phyloP scores from a whole-genome alignment of 2,329 filamentous ascomycete genomes.

The Elsinoe perseae region DNA sequence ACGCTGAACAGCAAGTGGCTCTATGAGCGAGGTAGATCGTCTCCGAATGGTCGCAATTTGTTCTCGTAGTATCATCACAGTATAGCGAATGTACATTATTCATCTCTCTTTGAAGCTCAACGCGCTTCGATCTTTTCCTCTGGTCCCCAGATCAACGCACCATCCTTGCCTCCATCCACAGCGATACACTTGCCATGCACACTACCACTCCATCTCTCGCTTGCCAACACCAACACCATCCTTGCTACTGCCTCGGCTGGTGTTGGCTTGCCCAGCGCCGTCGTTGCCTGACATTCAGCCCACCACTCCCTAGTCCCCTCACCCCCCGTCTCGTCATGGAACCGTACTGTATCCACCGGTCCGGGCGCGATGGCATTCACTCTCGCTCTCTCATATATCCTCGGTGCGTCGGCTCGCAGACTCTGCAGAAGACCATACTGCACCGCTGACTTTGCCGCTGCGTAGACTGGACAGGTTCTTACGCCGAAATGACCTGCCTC shows the following conservation, averaged over 20 bases:
- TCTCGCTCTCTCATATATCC: constrained; percentile 32
- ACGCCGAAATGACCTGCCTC: constrained; percentile 42
- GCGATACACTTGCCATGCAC: constrained; percentile 40
- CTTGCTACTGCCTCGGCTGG: constrained; percentile 37
- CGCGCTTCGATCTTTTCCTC: constrained; percentile 25
- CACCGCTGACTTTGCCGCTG: constrained; percentile 40
- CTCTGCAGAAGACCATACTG: constrained; percentile 38
- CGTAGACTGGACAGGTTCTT: constrained; percentile 38
- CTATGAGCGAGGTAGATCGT: constrained; percentile 68
- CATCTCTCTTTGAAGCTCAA: neutral
- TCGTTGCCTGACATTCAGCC: constrained; percentile 39
- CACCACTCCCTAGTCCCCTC: constrained; percentile 35
- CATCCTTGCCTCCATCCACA: constrained; percentile 42
- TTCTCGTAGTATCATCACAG: constrained; percentile 16
- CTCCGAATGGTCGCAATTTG: constrained; percentile 33
- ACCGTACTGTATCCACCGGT: constrained; percentile 38
- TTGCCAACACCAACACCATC: constrained; percentile 40
- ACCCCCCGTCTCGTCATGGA: constrained; percentile 34
- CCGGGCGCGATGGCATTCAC: constrained; percentile 44
- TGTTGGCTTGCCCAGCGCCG: constrained; percentile 33
- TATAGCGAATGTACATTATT: constrained; percentile 8
- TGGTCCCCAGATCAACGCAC: constrained; percentile 35
- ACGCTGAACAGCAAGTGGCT: constrained; percentile 89
- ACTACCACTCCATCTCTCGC: constrained; percentile 39
- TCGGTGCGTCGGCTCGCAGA: constrained; percentile 35